Percentiles rank a stretch among this genome's conserved stretches.
These are phyloP conservation scores for Penicillium ucsense DNA, from an alignment of 495 filamentous ascomycete species.

Conservation along the genomic window DNA sequence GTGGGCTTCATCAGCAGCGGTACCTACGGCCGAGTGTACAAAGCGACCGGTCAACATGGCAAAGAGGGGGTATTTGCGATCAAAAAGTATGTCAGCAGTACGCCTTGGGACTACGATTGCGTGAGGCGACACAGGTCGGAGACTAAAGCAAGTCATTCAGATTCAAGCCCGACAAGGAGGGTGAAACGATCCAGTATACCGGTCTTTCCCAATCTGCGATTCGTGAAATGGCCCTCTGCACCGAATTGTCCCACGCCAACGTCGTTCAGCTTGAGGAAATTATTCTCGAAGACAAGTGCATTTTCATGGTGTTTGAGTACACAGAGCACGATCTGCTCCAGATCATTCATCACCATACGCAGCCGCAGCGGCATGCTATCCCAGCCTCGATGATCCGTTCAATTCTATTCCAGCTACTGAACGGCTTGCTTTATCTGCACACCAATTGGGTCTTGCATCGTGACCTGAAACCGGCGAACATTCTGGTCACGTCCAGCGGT, in stretches of 20 bases:
- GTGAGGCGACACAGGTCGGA: slow-evolving; percentile 7
- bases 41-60: slow-evolving; percentile 75
- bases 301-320: slow-evolving; percentile 99
- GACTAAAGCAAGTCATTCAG: slow-evolving; percentile 22
- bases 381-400: slow-evolving; percentile 81
- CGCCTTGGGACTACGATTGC: background rate
- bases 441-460: slow-evolving; percentile 96
- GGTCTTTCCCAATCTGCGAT: slow-evolving; percentile 96
- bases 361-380: slow-evolving; percentile 76
- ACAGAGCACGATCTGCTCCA: slow-evolving; percentile 94
- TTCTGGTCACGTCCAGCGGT: slow-evolving; percentile 87
- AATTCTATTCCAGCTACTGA: slow-evolving; percentile 89
- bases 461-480: slow-evolving; percentile 96
- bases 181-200: slow-evolving; percentile 86
- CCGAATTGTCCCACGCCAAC: slow-evolving; percentile 80
- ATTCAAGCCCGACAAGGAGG: slow-evolving; percentile 99
- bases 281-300: slow-evolving; percentile 96
- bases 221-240: slow-evolving; percentile 97
- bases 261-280: slow-evolving; percentile 91
- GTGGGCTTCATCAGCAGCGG: slow-evolving; percentile 97
- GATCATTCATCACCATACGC: slow-evolving; percentile 96
- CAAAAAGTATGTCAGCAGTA: slow-evolving; percentile 55
- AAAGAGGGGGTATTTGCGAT: slow-evolving; percentile 77
- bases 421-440: slow-evolving; percentile 89
- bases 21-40: slow-evolving; percentile 99